Base-by-base conservation (phyloP, 2,329 filamentous ascomycete genomes). In the Aureobasidium sp. region DNA sequence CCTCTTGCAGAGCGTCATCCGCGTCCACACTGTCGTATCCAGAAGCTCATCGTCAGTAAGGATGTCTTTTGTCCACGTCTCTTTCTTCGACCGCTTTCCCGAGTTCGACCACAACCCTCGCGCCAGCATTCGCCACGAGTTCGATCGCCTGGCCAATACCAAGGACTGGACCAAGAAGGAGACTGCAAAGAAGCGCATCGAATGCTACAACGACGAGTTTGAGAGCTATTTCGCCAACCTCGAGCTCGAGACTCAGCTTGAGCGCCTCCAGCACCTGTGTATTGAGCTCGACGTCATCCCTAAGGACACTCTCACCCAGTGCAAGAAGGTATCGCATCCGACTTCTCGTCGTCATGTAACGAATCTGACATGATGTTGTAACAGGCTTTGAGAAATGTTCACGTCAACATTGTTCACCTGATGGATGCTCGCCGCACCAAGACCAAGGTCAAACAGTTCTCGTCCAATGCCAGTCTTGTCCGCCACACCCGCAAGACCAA, bases 311-410 rank as follows among this genome's bases (percentile, higher is more conserved):
- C 41, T 66, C 23, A 62, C 44, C 2, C 3, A 64, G 42, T 66
- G 65, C 55, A 65, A 62, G 60, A 63, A 65, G 65, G 65, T 65
- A 15, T 50, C 5, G 29, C 29, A 36, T 17, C 26, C 32, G 10
- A 34, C 32, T 34, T 34, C 8, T 32, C 8, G 8, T 32, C 29
- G 10, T 34, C 5, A 10, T 34, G 32, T 34, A 10, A 34, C 2
- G 8, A 34, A 34, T 9, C 32, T 34, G 8, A 34, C 32, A 34
- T 10, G 10, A 9, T 10, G 32, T 32, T 32, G 29, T 34, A 10
- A 15, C 12, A 37, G 34, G 12, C 12, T 5, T 5, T 37, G 34
- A 37, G 12, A 3, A 13, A 15, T 5, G 8, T 6, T 7, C 37
- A 41, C 7, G 42, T 46, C 42, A 27, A 46, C 42, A 4, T 46